Conservation (phyloP, 2,329 filamentous ascomycete species). For the Nigrospora osmanthi region DNA sequence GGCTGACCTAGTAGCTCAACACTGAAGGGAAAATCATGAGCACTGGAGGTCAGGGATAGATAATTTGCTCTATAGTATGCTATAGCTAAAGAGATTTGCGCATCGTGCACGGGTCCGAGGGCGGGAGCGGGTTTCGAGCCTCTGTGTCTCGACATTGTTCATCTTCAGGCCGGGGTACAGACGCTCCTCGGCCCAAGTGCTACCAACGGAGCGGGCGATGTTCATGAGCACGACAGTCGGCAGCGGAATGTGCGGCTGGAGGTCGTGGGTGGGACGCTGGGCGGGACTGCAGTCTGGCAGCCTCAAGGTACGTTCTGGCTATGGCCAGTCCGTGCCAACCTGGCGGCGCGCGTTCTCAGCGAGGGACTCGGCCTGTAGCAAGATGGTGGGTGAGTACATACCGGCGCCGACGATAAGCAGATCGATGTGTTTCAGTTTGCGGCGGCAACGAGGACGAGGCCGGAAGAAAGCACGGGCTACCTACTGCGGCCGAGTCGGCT, state of each 20-base stretch:
- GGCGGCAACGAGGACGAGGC: too few species aligned
- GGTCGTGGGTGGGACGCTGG: conserved; percentile 27
- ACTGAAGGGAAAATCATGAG: not conserved
- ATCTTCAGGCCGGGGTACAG: conserved; percentile 54
- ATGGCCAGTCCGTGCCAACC: conserved; percentile 41
- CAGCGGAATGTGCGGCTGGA: conserved; percentile 29
- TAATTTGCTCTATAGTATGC: not conserved
- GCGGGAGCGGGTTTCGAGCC: too few species aligned
- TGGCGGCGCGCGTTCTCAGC: too few species aligned
- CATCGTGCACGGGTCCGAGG: too few species aligned
- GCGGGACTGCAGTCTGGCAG: conserved; percentile 42
- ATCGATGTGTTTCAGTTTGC: too few species aligned
- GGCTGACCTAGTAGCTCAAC: too few species aligned
- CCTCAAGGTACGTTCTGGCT: conserved; percentile 30
- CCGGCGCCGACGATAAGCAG: conserved; percentile 15
- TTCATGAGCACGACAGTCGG: conserved; percentile 42
- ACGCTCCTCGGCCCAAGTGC: conserved; percentile 51
- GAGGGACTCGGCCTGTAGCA: too few species aligned
- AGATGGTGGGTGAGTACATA: too few species aligned
- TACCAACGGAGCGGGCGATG: conserved; percentile 41
- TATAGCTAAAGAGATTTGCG: not conserved
- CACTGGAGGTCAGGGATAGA: too few species aligned
- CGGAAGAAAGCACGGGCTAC: too few species aligned
- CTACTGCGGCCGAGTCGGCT: too few species aligned
- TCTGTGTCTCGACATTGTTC: conserved; percentile 59